A percentile compares a stretch with the other conserved stretches of the same genome.
phyloP scores from a whole-genome alignment of 495 filamentous ascomycete genomes.

The Podospora didyma region DNA sequence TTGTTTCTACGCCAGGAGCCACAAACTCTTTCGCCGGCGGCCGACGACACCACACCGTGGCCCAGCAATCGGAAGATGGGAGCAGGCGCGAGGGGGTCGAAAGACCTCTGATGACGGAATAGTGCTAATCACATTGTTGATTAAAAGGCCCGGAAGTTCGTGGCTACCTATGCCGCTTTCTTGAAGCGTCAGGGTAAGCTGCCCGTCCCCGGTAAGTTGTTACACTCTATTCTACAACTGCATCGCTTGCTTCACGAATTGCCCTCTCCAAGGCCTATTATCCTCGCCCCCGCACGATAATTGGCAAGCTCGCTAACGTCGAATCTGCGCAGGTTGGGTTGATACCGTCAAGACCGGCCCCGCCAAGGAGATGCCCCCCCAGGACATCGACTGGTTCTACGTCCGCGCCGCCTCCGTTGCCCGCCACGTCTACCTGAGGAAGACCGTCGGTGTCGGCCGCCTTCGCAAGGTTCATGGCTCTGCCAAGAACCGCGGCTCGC shows the following conservation, averaged over 20 bases:
- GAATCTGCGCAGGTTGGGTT: conserved; percentile 70
- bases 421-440: conserved; percentile 97
- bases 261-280: too few relatives aligned
- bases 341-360: conserved; percentile 97
- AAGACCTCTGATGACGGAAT: conserved; percentile 59
- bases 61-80: conserved; percentile 28
- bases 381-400: conserved; percentile 99
- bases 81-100: conserved; percentile 57
- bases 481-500: conserved; percentile 92
- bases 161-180: conserved; percentile 90
- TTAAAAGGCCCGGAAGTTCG: conserved; percentile 85
- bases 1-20: conserved; percentile 21
- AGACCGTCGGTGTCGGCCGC: conserved; percentile 95
- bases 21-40: conserved; percentile 27
- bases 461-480: conserved; percentile 78
- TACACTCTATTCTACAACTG: background rate
- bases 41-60: conserved; percentile 22
- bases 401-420: conserved; percentile 92
- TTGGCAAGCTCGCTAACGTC: conserved; percentile 1
- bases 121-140: conserved; percentile 48
- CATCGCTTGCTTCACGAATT: too few relatives aligned
- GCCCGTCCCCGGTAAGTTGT: conserved; percentile 76
- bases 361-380: conserved; percentile 94
- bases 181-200: conserved; percentile 99
- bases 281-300: too few relatives aligned